Conservation (phyloP, 2,329 filamentous ascomycete genomes). For the Fusarium siculi region DNA sequence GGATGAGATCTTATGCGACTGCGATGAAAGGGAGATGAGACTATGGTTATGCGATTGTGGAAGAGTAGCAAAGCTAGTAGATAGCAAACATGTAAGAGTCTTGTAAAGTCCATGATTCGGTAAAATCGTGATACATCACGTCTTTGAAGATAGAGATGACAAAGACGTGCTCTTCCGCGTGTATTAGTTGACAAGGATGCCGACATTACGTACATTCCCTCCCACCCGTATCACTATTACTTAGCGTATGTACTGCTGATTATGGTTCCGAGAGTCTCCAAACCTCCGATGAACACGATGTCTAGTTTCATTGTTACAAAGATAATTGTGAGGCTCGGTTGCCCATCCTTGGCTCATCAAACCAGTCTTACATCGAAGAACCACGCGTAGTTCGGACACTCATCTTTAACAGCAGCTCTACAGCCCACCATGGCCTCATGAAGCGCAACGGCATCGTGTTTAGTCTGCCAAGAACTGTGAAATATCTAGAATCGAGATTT, state of each 20-base stretch:
- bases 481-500: accelerated
- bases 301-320: accelerated
- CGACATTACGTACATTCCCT: accelerated
- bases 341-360: not conserved
- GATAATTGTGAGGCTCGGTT: accelerated
- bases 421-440: accelerated
- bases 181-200: not conserved
- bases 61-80: not conserved
- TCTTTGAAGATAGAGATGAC: accelerated
- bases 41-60: accelerated
- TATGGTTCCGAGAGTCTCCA: not conserved
- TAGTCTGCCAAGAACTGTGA: not conserved
- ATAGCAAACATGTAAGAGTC: not conserved
- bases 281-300: not conserved
- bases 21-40: not conserved
- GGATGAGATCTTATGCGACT: not conserved
- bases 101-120: accelerated
- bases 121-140: accelerated
- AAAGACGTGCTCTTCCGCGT: accelerated
- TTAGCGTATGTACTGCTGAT: accelerated
- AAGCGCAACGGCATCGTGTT: not conserved
- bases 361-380: not conserved
- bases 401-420: not conserved
- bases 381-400: not conserved
- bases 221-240: no score